Conservation (phyloP, 2,329 filamentous ascomycete species). For the Rachicladosporium sp. region DNA sequence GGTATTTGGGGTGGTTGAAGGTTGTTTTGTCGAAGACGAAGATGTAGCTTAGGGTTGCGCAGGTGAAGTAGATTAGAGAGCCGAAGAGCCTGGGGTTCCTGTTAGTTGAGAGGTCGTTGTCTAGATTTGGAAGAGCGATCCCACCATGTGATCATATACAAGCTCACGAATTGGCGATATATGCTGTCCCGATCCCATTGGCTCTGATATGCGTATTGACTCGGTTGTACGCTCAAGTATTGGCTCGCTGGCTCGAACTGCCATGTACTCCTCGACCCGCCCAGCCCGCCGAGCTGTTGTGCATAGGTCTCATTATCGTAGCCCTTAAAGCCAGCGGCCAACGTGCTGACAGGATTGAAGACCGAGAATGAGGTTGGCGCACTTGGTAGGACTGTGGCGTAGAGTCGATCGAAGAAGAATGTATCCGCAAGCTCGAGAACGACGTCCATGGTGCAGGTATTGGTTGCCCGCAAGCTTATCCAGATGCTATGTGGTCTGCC, state of each 20-base stretch:
- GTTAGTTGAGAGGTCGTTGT: conserved; percentile 3
- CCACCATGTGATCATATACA: conserved; percentile 82
- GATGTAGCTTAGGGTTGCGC: conserved; percentile 69
- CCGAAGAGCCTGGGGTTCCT: conserved; percentile 61
- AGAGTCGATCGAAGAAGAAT: conserved; percentile 67
- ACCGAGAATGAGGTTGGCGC: conserved; percentile 37
- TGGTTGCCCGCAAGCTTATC: neutral
- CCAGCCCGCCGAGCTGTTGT: conserved; percentile 2
- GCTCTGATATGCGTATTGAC: conserved; percentile 67
- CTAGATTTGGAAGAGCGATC: conserved; percentile 1
- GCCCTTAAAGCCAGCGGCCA: conserved; percentile 34
- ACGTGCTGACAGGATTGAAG: conserved; percentile 38
- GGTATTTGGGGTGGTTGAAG: conserved; percentile 80
- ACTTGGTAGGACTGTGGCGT: conserved; percentile 55
- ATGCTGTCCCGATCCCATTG: conserved; percentile 65
- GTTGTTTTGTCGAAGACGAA: conserved; percentile 88
- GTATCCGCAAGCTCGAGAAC: conserved; percentile 77
- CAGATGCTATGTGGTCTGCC: no score
- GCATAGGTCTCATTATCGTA: conserved; percentile 38
- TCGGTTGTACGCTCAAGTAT: conserved; percentile 57
- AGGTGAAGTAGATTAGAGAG: conserved; percentile 69
- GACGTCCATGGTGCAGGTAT: conserved; percentile 62
- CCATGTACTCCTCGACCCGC: conserved; percentile 24
- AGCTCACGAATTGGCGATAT: conserved; percentile 57
- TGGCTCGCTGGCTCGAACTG: conserved; percentile 60